Base-by-base conservation (phyloP, 2,329 filamentous ascomycete species). In the Phymatotrichopsis omnivora region DNA sequence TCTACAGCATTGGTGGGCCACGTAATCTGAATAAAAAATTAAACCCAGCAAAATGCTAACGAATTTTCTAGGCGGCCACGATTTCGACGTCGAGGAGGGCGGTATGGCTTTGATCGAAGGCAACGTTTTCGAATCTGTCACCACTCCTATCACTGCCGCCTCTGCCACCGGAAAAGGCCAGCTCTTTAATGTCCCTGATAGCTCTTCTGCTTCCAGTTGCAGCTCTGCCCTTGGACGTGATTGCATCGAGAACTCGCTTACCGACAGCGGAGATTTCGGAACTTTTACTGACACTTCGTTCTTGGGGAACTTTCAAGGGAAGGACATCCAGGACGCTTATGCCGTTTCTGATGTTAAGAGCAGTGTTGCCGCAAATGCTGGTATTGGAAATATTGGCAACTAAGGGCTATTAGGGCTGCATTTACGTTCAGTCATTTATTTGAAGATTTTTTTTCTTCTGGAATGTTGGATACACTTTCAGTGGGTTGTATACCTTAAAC, bases 81-180 rank as follows among this genome's bases (percentile, higher is more conserved):
- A 65, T 19, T 71, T 72, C 48, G 69, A 67, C 35, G 58, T 65
- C 24, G 58, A 55, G 30, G 35, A 46, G 5, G 58, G 59, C 20
- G 52, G 50, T 38, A 60, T 59, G 14, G 60, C 62, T 6, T 52
- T 68, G 6, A 57, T 69, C 20, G 68, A 70, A 54, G 68, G 67
- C 24, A 70, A 70, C 58, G 62, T 63, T 44, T 69, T 70, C 55
- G 58, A 63, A 31, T 56, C 62, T 8, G 65, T 69, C 38, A 60
- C 61, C 7, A 65, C 62, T 8, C 65, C 66, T 12, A 52, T 64
- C 16, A 67, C 65, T 0, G 46, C 47, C 37, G 41, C 41, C 14
- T 45, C 41, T 10, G 25, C 32, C n/a, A 22, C 24, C 19, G 37
- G 11, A 23, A 42, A 45, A 7, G 51, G 48, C 11, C 32, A 39